A percentile compares a stretch with the other conserved stretches of the same genome.
Evolutionary conservation across 495 filamentous ascomycete species (phyloP).

Genomic region (Thermothielavioides terrestris): DNA sequence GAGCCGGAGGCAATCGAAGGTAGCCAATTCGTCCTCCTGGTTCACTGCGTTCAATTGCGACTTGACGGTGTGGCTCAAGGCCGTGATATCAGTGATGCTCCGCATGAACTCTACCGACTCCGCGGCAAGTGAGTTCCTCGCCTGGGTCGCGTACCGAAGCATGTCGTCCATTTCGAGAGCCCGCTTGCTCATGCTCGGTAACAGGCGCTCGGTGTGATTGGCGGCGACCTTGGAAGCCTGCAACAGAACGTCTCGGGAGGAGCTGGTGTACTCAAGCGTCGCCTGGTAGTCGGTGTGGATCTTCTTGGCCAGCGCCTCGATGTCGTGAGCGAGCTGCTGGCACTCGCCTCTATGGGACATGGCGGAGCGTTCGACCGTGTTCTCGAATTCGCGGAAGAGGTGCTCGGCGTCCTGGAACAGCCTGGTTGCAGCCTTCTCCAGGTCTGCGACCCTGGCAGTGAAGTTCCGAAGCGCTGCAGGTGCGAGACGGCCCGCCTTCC

Average conservation of each 20-base stretch:
- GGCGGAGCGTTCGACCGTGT: slow-evolving; percentile 37
- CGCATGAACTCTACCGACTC: slow-evolving; percentile 65
- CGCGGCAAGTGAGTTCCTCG: slow-evolving; percentile 48
- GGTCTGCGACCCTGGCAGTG: slow-evolving; percentile 35
- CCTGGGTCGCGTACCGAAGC: slow-evolving; percentile 55
- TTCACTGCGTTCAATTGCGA: slow-evolving; percentile 61
- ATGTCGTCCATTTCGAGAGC: slow-evolving; percentile 67
- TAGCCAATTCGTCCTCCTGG: slow-evolving; percentile 56
- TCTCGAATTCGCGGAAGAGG: slow-evolving; percentile 41
- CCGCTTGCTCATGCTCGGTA: slow-evolving; percentile 70
- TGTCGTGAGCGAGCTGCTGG: slow-evolving; percentile 62
- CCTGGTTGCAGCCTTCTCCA: slow-evolving; percentile 38
- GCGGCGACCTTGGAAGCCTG: slow-evolving; percentile 82
- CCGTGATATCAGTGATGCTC: slow-evolving; percentile 67
- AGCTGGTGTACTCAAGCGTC: slow-evolving; percentile 57
- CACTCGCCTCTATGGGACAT: slow-evolving; percentile 35
- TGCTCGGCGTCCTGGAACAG: slow-evolving; percentile 39
- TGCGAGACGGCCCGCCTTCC: slow-evolving; percentile 50
- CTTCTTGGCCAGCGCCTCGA: slow-evolving; percentile 76
- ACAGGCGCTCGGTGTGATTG: slow-evolving; percentile 72
- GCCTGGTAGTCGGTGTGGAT: slow-evolving; percentile 81
- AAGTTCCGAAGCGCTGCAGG: slow-evolving; percentile 39
- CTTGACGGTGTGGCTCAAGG: slow-evolving; percentile 59
- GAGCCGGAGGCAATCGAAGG: slow-evolving; percentile 65
- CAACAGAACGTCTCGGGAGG: slow-evolving; percentile 61